These are phyloP conservation scores for Suillus bovinus DNA, from an alignment of 768 basidiomycete species.

Conservation along the genomic window DNA sequence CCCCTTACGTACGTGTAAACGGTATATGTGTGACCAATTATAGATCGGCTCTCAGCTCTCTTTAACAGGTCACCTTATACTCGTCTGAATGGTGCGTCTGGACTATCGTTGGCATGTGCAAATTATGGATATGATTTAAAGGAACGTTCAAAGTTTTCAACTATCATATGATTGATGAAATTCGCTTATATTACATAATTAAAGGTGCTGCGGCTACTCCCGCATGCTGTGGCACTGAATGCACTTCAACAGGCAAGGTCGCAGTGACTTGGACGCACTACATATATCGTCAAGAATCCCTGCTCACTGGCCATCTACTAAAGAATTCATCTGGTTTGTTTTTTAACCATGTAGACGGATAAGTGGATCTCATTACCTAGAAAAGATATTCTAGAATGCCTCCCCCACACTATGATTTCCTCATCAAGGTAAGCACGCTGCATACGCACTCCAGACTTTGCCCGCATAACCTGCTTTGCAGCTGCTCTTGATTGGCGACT, in stretches of 20 bases:
- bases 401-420: conserved; percentile 95
- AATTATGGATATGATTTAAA: too few species aligned
- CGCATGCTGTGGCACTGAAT: conserved; percentile 4
- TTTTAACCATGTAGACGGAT: background rate
- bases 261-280: conserved; percentile 4
- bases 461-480: conserved; percentile 33
- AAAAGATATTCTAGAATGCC: conserved; percentile 52
- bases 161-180: background rate
- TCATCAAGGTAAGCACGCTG: conserved; percentile 72
- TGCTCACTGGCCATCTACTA: background rate
- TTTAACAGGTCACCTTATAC: too few species aligned
- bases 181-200: background rate
- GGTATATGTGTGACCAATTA: too few species aligned
- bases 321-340: conserved; percentile 4
- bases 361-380: background rate
- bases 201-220: background rate
- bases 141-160: background rate
- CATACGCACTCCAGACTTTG: conserved; percentile 1
- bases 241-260: background rate
- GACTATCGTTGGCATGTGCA: too few species aligned
- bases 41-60: too few species aligned
- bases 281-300: conserved; percentile 5
- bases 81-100: background rate
- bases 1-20: background rate
- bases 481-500: conserved; percentile 96